phyloP scores from a whole-genome alignment of 2,329 filamentous ascomycete species.

The Teratosphaeria nubilosa region DNA sequence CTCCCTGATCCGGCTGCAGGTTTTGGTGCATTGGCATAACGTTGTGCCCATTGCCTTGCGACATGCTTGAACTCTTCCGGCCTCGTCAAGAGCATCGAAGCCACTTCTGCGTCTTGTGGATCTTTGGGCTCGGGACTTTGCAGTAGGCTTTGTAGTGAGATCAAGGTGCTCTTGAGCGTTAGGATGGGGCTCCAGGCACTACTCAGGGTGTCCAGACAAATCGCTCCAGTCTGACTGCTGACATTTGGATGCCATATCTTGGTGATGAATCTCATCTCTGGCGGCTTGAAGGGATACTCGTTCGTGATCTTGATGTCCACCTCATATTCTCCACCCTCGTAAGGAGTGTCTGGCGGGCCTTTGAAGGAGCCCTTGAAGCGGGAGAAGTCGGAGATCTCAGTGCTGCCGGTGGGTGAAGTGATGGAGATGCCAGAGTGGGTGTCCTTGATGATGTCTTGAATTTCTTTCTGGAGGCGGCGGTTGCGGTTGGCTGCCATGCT shows the following conservation, averaged over 20 bases:
- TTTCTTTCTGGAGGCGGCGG: slow-evolving; percentile 62
- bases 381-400: slow-evolving; percentile 58
- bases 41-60: slow-evolving; percentile 83
- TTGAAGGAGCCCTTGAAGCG: slow-evolving; percentile 75
- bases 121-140: slow-evolving; percentile 92
- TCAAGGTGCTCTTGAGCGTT: slow-evolving; percentile 88
- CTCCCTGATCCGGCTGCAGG: slow-evolving; percentile 40
- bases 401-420: slow-evolving; percentile 30
- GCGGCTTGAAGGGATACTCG: slow-evolving; percentile 89
- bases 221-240: slow-evolving; percentile 70
- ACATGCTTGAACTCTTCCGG: slow-evolving; percentile 70
- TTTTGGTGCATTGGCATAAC: slow-evolving; percentile 66
- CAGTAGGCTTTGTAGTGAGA: slow-evolving; percentile 87
- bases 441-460: slow-evolving; percentile 65
- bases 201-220: slow-evolving; percentile 87
- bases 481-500: slow-evolving; percentile 46
- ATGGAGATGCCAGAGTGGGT: slow-evolving; percentile 67
- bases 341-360: slow-evolving; percentile 86
- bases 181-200: slow-evolving; percentile 90
- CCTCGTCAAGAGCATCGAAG: slow-evolving; percentile 72
- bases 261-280: slow-evolving; percentile 82
- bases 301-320: slow-evolving; percentile 81
- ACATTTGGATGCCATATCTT: slow-evolving; percentile 97
- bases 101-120: slow-evolving; percentile 92
- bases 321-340: slow-evolving; percentile 71